A percentile compares a stretch with the other conserved stretches of the same genome.
These are phyloP conservation scores for Daldinia decipiens DNA, from an alignment of 495 filamentous ascomycete species.

Conservation along the genomic window DNA sequence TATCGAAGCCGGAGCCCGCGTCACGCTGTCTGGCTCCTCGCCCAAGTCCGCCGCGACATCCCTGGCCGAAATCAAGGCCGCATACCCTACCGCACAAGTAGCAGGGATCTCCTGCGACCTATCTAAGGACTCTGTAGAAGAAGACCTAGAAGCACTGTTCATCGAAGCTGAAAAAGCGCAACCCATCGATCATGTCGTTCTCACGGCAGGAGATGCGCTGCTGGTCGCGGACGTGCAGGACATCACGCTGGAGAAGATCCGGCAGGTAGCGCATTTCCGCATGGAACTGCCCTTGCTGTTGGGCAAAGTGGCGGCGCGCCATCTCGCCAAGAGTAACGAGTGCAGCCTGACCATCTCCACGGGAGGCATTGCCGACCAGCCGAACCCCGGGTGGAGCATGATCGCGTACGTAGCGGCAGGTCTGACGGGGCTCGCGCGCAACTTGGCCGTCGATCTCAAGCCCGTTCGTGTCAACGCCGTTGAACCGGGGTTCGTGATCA, in stretches of 20 bases:
- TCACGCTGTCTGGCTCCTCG: conserved; percentile 66
- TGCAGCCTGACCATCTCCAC: conserved; percentile 67
- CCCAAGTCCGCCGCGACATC: conserved; percentile 53
- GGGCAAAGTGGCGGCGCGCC: conserved; percentile 60
- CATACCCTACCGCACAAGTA: conserved; percentile 44
- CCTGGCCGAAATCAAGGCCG: conserved; percentile 50
- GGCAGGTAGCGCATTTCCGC: conserved; percentile 58
- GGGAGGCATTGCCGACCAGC: conserved; percentile 59
- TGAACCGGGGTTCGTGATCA: conserved; percentile 64
- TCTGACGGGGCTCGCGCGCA: conserved; percentile 56
- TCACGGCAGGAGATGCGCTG: conserved; percentile 65
- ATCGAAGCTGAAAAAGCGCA: conserved; percentile 38
- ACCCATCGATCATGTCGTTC: conserved; percentile 69
- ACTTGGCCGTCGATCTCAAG: conserved; percentile 66
- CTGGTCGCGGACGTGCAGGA: conserved; percentile 50
- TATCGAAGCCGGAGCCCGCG: conserved; percentile 60
- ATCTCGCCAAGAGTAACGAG: conserved; percentile 51
- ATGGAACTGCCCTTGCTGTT: conserved; percentile 63
- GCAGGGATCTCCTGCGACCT: conserved; percentile 64
- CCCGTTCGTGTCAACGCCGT: conserved; percentile 71
- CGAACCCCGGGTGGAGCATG: conserved; percentile 59
- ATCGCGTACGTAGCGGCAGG: conserved; percentile 52
- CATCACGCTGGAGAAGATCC: conserved; percentile 53
- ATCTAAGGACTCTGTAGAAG: conserved; percentile 54
- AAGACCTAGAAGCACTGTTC: conserved; percentile 60